Evolutionary conservation across 1,284 basidiomycete genomes (phyloP).

Genomic region (Tilletia walkeri): DNA sequence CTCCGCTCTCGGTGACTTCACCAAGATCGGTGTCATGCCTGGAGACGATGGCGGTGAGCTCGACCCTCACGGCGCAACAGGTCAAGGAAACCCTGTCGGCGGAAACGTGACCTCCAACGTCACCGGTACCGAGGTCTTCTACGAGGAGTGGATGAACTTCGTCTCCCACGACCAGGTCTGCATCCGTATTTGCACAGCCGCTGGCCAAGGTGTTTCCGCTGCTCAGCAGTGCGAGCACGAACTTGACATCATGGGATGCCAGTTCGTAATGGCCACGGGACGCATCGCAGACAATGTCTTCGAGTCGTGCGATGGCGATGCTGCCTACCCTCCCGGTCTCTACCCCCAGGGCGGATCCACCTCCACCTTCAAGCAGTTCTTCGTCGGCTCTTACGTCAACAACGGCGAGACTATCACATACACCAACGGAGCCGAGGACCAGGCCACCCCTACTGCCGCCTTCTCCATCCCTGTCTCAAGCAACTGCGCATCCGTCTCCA

Average conservation of each 20-base stretch:
- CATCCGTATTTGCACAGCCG: conserved; percentile 55
- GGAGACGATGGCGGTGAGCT: conserved; percentile 53
- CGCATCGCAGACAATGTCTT: conserved; percentile 34
- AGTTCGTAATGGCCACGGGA: conserved; percentile 57
- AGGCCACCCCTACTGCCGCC: conserved; percentile 46
- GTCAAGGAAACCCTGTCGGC: conserved; percentile 61
- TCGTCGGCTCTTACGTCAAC: conserved; percentile 30
- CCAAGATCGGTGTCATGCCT: conserved; percentile 45
- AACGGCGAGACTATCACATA: conserved; percentile 38
- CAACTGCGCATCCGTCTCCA: conserved; percentile 36
- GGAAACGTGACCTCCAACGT: conserved; percentile 62
- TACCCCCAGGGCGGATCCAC: conserved; percentile 44
- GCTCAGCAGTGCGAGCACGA: conserved; percentile 50
- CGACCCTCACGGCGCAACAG: conserved; percentile 54
- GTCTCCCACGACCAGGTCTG: conserved; percentile 48
- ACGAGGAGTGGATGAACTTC: conserved; percentile 61
- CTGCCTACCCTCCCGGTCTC: conserved; percentile 54
- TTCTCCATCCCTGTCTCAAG: conserved; percentile 49
- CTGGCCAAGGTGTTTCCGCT: conserved; percentile 40
- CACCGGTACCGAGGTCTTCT: conserved; percentile 59
- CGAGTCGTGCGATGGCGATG: conserved; percentile 53
- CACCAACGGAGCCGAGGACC: conserved; percentile 48
- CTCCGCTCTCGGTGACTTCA: conserved; percentile 57
- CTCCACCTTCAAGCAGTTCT: conserved; percentile 52
- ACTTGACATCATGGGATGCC: conserved; percentile 54